Evolutionary conservation across 257 asterid genomes (phyloP).

Genomic region (Nemophila menziesii): DNA sequence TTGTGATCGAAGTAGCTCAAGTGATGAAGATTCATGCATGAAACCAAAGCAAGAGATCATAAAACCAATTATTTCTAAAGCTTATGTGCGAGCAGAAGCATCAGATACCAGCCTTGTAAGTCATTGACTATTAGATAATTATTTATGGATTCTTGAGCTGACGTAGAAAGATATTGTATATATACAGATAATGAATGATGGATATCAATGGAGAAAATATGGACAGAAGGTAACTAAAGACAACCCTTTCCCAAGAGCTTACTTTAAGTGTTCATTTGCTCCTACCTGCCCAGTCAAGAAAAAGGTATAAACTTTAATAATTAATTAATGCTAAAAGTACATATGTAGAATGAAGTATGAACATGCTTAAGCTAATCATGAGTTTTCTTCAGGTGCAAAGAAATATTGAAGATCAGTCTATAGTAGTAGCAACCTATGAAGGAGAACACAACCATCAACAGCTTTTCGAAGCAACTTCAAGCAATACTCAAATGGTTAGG

Average conservation of each 20-base stretch:
- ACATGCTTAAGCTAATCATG: background rate
- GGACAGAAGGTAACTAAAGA: slow-evolving; percentile 93
- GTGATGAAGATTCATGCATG: slow-evolving; percentile 54
- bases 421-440: slow-evolving; percentile 70
- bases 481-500: slow-evolving; percentile 16
- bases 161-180: background rate
- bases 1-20: slow-evolving; percentile 69
- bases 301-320: slow-evolving; percentile 63
- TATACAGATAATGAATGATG: slow-evolving; percentile 72
- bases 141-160: background rate
- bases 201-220: slow-evolving; percentile 93
- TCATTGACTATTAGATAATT: background rate
- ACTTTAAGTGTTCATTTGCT: slow-evolving; percentile 87
- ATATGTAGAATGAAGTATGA: background rate
- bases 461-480: slow-evolving; percentile 36
- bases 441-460: slow-evolving; percentile 81
- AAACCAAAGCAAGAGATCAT: slow-evolving; percentile 52
- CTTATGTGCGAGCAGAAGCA: slow-evolving; percentile 46
- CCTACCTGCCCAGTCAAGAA: slow-evolving; percentile 86
- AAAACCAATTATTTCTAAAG: slow-evolving; percentile 47
- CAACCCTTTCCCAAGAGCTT: slow-evolving; percentile 94
- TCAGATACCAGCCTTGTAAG: slow-evolving; percentile 91
- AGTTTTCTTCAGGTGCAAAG: slow-evolving; percentile 53
- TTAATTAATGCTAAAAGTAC: no score
- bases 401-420: slow-evolving; percentile 59